Evolutionary conservation across 2,329 filamentous ascomycete genomes (phyloP).

Genomic region (Grosmannia clavigera): DNA sequence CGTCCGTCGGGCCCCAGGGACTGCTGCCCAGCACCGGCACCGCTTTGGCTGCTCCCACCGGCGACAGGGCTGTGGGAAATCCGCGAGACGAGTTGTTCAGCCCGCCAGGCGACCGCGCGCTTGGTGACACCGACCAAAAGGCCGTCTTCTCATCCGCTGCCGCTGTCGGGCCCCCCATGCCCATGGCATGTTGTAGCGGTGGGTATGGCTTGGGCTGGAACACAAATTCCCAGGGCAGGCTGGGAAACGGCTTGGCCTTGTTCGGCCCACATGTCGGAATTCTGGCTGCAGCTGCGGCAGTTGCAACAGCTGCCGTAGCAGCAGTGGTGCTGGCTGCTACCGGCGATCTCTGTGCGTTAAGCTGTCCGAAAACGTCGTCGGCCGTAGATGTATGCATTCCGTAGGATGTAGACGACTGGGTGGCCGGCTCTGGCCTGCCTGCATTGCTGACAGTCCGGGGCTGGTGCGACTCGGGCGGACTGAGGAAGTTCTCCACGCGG

Average conservation of each 20-base stretch:
- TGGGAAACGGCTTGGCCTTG: constrained; percentile 23
- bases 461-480: constrained; percentile 25
- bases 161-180: not conserved
- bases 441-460: not conserved
- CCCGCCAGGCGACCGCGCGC: not conserved
- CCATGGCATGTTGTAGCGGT: not conserved
- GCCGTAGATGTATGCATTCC: constrained; percentile 41
- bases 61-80: constrained; percentile 11
- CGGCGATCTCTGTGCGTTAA: constrained; percentile 22
- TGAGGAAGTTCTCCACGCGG: constrained; percentile 37
- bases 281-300: not conserved
- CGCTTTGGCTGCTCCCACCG: constrained; percentile 5
- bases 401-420: constrained; percentile 29
- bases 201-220: constrained; percentile 3
- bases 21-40: not conserved
- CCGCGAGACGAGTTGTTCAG: constrained; percentile 6
- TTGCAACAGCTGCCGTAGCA: not conserved
- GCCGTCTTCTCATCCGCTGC: not conserved
- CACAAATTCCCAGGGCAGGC: constrained; percentile 31
- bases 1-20: not conserved
- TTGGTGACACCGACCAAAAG: not conserved
- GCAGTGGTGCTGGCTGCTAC: constrained; percentile 19
- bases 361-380: constrained; percentile 35
- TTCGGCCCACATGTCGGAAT: not conserved
- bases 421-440: not conserved